Conservation (phyloP, 1,284 basidiomycete genomes). For the Cryptococcus neoformans region DNA sequence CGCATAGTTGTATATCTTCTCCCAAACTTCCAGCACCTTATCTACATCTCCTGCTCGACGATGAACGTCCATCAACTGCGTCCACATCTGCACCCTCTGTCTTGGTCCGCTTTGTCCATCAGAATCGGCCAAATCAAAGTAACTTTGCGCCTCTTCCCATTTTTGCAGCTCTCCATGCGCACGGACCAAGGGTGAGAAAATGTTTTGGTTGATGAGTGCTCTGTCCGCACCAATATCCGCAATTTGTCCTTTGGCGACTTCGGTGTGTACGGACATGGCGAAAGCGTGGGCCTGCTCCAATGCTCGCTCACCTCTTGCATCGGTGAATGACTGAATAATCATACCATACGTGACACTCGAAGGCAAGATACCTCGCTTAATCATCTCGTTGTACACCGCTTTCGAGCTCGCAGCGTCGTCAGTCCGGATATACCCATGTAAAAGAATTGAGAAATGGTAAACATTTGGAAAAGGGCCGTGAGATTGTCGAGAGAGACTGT, state of each 20-base stretch:
- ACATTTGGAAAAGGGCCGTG: slow-evolving; percentile 36
- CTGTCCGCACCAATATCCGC: slow-evolving; percentile 17
- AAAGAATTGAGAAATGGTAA: slow-evolving; percentile 77
- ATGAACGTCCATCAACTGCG: slow-evolving; percentile 71
- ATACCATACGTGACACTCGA: slow-evolving; percentile 67
- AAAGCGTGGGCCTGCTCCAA: slow-evolving; percentile 40
- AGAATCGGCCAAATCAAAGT: slow-evolving; percentile 36
- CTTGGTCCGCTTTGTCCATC: slow-evolving; percentile 55
- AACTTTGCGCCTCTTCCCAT: slow-evolving; percentile 45
- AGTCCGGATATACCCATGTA: slow-evolving; percentile 68
- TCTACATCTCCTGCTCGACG: slow-evolving; percentile 61
- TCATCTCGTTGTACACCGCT: slow-evolving; percentile 72
- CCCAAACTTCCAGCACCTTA: slow-evolving; percentile 65
- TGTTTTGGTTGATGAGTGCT: slow-evolving; percentile 26
- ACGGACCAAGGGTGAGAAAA: slow-evolving; percentile 38
- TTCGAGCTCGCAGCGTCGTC: slow-evolving; percentile 61
- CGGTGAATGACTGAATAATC: slow-evolving; percentile 58
- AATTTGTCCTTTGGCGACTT: slow-evolving; percentile 14
- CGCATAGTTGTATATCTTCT: slow-evolving; percentile 61
- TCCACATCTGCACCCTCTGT: slow-evolving; percentile 58
- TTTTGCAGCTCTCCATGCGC: slow-evolving; percentile 25
- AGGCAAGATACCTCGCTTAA: slow-evolving; percentile 62
- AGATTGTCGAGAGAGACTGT: slow-evolving; percentile 43
- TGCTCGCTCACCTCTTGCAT: slow-evolving; percentile 16
- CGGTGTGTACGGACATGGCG: slow-evolving; percentile 28